phyloP scores from a whole-genome alignment of 2,329 filamentous ascomycete species.

The Catunica adiposa region DNA sequence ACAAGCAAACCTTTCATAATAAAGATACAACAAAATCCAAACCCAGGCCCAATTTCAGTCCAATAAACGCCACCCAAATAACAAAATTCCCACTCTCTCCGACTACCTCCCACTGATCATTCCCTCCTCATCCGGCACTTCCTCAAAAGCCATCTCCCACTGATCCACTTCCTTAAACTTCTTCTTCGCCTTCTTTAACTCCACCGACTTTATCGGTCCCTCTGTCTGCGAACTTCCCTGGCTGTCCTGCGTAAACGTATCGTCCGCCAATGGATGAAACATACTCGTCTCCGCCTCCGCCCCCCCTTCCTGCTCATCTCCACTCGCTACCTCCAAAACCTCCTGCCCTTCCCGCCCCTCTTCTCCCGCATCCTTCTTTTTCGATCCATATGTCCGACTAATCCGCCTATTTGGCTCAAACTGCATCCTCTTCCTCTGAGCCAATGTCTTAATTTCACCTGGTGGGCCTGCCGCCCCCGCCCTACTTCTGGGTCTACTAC shows the following conservation, averaged over 20 bases:
- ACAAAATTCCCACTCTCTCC: background rate
- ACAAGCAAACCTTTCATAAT: conserved; percentile 2
- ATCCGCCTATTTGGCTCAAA: conserved; percentile 18
- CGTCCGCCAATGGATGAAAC: conserved; percentile 29
- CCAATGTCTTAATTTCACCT: conserved; percentile 8
- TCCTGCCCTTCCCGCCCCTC: background rate
- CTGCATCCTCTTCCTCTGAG: conserved; percentile 15
- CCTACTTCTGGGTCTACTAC: conserved; percentile 11
- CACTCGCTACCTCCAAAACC: conserved; percentile 15
- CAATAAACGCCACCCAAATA: background rate
- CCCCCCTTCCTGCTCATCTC: conserved; percentile 21
- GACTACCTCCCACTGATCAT: conserved; percentile 32
- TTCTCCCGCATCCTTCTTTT: conserved; percentile 11
- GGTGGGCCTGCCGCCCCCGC: conserved; percentile 19
- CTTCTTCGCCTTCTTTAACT: conserved; percentile 40
- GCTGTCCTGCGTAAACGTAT: conserved; percentile 23
- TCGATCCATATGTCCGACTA: conserved; percentile 15
- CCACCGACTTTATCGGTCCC: conserved; percentile 27
- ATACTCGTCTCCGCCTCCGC: conserved; percentile 23
- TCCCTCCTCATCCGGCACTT: conserved; percentile 35
- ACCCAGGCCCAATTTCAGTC: too few species aligned
- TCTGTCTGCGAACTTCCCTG: conserved; percentile 18
- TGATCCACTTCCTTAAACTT: conserved; percentile 55
- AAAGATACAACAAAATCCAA: background rate
- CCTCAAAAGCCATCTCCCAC: conserved; percentile 53